phyloP scores from a whole-genome alignment of 176 grass and related monocot species.

The Avena insularis region DNA sequence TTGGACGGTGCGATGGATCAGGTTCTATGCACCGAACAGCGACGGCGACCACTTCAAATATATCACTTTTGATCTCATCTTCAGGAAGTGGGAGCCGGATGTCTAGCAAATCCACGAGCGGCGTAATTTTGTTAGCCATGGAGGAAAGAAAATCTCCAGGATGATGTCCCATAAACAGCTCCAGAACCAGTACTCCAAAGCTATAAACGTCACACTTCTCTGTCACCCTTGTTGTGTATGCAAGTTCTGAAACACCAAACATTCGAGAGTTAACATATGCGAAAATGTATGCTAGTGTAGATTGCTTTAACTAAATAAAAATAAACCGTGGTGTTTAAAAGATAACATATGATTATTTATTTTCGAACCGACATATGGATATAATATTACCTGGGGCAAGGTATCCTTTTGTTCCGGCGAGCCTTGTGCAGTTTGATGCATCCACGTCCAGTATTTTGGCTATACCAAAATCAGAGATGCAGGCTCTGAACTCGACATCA shows the following conservation, averaged over 20 bases:
- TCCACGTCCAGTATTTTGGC: background rate
- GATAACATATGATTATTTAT: too few species aligned
- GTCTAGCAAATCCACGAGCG: too few species aligned
- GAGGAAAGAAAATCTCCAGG: too few species aligned
- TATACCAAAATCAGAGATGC: background rate
- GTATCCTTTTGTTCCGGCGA: background rate
- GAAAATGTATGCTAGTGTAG: background rate
- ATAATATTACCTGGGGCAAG: background rate
- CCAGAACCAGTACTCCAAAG: too few species aligned
- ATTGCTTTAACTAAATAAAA: background rate
- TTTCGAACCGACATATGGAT: background rate
- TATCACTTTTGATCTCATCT: too few species aligned
- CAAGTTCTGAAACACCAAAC: background rate
- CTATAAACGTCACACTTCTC: constrained; percentile 3
- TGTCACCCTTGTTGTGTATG: background rate
- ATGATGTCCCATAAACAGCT: too few species aligned
- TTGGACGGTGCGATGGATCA: too few species aligned
- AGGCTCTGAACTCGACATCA: background rate
- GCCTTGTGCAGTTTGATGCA: background rate
- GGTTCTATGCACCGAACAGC: too few species aligned
- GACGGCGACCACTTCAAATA: too few species aligned
- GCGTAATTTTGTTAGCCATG: too few species aligned
- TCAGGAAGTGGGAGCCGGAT: too few species aligned
- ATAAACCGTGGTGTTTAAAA: too few species aligned
- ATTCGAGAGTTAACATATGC: background rate